Conservation (phyloP, 2,329 filamentous ascomycete genomes). For the Hirsutella thompsonii region DNA sequence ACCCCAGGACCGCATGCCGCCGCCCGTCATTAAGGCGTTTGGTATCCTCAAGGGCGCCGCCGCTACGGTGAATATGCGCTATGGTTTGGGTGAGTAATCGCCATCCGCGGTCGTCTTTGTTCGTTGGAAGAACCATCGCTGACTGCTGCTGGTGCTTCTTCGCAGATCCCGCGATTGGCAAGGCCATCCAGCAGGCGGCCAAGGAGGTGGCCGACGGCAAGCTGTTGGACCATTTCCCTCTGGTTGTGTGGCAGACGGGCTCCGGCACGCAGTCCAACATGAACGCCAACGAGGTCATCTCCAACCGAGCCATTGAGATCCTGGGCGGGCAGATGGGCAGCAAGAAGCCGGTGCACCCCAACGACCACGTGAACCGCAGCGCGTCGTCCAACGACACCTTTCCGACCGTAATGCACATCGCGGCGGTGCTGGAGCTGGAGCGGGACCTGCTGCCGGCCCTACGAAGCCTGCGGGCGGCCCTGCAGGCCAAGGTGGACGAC, state of each 20-base stretch:
- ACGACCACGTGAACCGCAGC: slow-evolving; percentile 99
- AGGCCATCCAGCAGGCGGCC: slow-evolving; percentile 90
- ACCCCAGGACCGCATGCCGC: slow-evolving; percentile 96
- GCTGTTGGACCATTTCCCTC: slow-evolving; percentile 92
- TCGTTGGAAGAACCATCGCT: too few species aligned
- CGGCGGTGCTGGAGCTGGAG: slow-evolving; percentile 87
- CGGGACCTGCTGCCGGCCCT: slow-evolving; percentile 72
- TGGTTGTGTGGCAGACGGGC: slow-evolving; percentile 98
- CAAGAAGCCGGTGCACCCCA: slow-evolving; percentile 98
- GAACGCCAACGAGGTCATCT: slow-evolving; percentile 99
- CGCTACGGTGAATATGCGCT: slow-evolving; percentile 90
- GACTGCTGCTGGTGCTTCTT: neutral
- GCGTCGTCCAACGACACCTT: slow-evolving; percentile 99
- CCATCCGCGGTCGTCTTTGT: too few species aligned
- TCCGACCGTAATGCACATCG: slow-evolving; percentile 99
- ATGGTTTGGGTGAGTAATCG: slow-evolving; percentile 69
- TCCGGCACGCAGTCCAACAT: slow-evolving; percentile 99
- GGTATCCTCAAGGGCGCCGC: slow-evolving; percentile 96
- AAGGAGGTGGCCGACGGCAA: slow-evolving; percentile 87
- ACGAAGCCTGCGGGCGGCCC: slow-evolving; percentile 65
- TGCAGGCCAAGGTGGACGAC: slow-evolving; percentile 78
- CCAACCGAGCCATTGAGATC: slow-evolving; percentile 97
- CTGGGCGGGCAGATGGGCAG: slow-evolving; percentile 84
- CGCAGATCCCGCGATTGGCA: slow-evolving; percentile 40
- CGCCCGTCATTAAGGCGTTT: slow-evolving; percentile 82